Evolutionary conservation across 352 stramenopile species (phyloP).

Genomic region (Phytopythium chamaehyphon): DNA sequence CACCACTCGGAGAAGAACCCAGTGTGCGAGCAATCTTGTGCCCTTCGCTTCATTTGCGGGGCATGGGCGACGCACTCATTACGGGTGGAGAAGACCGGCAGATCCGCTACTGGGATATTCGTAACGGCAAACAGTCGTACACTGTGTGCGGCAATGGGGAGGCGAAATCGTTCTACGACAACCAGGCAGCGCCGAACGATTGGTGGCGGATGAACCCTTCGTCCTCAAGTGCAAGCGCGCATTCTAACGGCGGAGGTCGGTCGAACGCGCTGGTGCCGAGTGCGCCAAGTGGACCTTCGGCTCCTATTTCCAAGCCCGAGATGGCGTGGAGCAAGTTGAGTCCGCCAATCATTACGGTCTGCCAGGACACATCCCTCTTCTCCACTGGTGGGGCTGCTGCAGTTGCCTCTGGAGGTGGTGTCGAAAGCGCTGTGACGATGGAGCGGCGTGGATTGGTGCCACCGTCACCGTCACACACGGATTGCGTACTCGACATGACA

Average conservation of each 20-base stretch:
- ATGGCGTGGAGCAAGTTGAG: conserved; percentile 86
- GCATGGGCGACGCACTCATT: conserved; percentile 84
- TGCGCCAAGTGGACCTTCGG: conserved; percentile 15
- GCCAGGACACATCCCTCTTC: conserved; percentile 78
- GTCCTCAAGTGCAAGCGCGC: conserved; percentile 14
- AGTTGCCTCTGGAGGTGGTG: conserved; percentile 41
- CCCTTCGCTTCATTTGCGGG: conserved; percentile 84
- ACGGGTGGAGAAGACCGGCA: conserved; percentile 93
- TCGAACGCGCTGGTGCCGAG: conserved; percentile 17
- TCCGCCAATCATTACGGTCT: conserved; percentile 80
- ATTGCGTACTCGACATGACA: conserved; percentile 96
- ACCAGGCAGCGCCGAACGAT: conserved; percentile 63
- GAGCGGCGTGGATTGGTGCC: conserved; percentile 85
- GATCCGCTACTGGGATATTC: conserved; percentile 98
- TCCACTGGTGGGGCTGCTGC: conserved; percentile 41
- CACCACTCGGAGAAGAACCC: conserved; percentile 64
- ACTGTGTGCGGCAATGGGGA: conserved; percentile 88
- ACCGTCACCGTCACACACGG: conserved; percentile 86
- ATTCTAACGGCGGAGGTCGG: conserved; percentile 22
- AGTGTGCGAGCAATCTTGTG: conserved; percentile 87
- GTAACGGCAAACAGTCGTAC: conserved; percentile 91
- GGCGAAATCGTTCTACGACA: conserved; percentile 86
- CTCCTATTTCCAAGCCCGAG: conserved; percentile 70
- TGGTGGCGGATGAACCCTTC: conserved; percentile 84
- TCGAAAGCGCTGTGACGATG: conserved; percentile 77